Percentiles rank a stretch among this genome's conserved stretches.
Evolutionary conservation across 2,329 filamentous ascomycete genomes (phyloP).

Genomic region (Dothiorella sarmentorum): DNA sequence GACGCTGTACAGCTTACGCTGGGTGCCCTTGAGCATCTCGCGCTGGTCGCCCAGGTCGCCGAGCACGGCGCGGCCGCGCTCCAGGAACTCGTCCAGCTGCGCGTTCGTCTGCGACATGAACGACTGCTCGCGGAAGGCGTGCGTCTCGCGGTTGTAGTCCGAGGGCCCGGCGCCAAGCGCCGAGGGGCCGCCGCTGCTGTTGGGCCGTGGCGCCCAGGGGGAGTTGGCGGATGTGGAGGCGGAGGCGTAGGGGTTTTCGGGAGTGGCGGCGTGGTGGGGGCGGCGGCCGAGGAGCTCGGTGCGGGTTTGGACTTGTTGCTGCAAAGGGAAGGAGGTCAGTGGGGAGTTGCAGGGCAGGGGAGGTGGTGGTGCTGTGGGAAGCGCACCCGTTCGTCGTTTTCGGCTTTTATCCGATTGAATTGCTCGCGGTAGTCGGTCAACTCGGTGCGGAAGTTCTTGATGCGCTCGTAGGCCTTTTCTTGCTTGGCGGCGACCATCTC

Average conservation of each 20-base stretch:
- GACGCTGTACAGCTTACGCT: conserved; percentile 84
- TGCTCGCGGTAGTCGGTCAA: conserved; percentile 74
- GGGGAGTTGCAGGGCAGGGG: background rate
- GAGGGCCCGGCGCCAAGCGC: conserved; percentile 43
- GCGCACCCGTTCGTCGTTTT: conserved; percentile 68
- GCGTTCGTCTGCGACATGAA: conserved; percentile 81
- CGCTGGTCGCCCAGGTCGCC: conserved; percentile 85
- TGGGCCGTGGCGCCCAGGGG: conserved; percentile 41
- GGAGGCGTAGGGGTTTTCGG: conserved; percentile 84
- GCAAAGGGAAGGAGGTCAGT: background rate
- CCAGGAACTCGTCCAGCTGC: conserved; percentile 90
- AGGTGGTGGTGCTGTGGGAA: background rate
- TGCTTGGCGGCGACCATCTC: conserved; percentile 90
- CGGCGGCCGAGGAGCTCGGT: conserved; percentile 81
- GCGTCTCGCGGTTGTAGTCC: conserved; percentile 69
- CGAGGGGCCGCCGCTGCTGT: conserved; percentile 31
- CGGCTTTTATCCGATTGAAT: conserved; percentile 72
- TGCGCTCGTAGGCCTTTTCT: conserved; percentile 80
- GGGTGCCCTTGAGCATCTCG: conserved; percentile 92
- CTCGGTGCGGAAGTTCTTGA: conserved; percentile 81
- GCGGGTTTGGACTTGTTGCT: conserved; percentile 64
- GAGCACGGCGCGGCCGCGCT: conserved; percentile 83
- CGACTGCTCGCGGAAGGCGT: conserved; percentile 82
- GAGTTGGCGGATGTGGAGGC: conserved; percentile 51
- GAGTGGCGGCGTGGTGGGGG: conserved; percentile 72